phyloP scores from a whole-genome alignment of 164 flowering plant species.

The Akebia trifoliata region DNA sequence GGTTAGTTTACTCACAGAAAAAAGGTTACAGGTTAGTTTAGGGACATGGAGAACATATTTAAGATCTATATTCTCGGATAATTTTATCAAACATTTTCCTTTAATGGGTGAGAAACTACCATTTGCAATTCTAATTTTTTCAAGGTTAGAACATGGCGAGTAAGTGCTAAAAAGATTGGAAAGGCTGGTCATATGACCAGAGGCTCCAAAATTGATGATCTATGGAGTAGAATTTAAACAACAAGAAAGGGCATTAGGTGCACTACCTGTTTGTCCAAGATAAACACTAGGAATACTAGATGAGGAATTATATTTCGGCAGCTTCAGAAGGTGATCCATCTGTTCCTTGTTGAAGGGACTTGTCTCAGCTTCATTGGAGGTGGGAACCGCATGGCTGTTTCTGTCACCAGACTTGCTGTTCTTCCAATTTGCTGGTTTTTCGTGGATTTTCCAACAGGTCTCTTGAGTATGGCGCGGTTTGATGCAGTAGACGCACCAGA shows the following conservation, averaged over 20 bases:
- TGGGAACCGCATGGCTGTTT: not conserved
- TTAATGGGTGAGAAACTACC: not conserved
- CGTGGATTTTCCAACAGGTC: conserved; percentile 10
- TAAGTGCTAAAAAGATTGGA: too few relatives aligned
- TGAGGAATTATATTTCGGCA: too few relatives aligned
- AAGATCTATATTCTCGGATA: not conserved
- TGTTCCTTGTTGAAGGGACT: not conserved
- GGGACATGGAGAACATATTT: conserved; percentile 6
- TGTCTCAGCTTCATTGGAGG: too few relatives aligned
- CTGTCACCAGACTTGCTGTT: not conserved
- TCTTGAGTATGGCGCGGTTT: conserved; percentile 9
- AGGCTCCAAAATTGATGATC: too few relatives aligned
- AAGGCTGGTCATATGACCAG: not conserved
- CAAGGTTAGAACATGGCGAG: not conserved
- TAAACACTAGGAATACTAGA: too few relatives aligned
- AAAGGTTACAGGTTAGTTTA: not conserved
- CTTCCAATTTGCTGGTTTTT: conserved; percentile 14
- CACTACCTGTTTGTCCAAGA: too few relatives aligned
- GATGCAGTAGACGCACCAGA: conserved; percentile 9
- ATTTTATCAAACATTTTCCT: not conserved
- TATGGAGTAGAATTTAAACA: not conserved
- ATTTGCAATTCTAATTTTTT: not conserved
- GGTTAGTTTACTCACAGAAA: conserved; percentile 5
- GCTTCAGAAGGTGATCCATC: too few relatives aligned
- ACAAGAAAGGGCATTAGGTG: not conserved